A percentile compares a stretch with the other conserved stretches of the same genome.
phyloP scores from a whole-genome alignment of 1,284 basidiomycete genomes.

The Gymnopus androsaceus region DNA sequence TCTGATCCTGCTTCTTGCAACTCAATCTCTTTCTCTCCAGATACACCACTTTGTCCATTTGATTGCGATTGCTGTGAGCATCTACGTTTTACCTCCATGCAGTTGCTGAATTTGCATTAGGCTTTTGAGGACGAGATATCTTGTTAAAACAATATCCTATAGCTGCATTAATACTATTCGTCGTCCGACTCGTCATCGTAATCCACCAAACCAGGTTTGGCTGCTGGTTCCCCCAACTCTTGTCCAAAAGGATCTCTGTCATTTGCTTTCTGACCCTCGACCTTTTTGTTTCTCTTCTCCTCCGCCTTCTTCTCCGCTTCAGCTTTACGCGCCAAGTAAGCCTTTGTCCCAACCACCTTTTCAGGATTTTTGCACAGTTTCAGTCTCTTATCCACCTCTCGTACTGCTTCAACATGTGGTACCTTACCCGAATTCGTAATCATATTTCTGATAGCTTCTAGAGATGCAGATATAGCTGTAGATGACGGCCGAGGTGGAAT shows the following conservation, averaged over 20 bases:
- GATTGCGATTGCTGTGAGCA: conserved; percentile 83
- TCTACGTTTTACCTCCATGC: not conserved
- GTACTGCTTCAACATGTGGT: conserved; percentile 80
- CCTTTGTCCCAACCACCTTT: conserved; percentile 84
- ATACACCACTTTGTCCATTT: conserved; percentile 76
- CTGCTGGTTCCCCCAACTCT: conserved; percentile 16
- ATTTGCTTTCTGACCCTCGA: conserved; percentile 51
- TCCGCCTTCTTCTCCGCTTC: conserved; percentile 66
- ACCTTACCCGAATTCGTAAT: conserved; percentile 61
- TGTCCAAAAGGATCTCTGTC: conserved; percentile 68
- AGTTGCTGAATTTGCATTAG: conserved; percentile 28
- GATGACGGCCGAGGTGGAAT: conserved; percentile 17
- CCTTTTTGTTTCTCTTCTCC: conserved; percentile 68
- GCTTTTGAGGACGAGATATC: conserved; percentile 40
- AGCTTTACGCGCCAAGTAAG: conserved; percentile 67
- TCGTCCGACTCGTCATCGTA: conserved; percentile 60
- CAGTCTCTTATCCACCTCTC: conserved; percentile 83
- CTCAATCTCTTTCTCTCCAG: conserved; percentile 36
- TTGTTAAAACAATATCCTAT: not conserved
- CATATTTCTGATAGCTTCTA: conserved; percentile 58
- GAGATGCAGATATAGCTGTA: conserved; percentile 28
- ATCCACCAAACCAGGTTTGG: conserved; percentile 45
- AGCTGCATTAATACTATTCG: conserved; percentile 17
- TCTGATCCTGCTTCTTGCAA: conserved; percentile 16
- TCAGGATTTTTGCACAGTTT: conserved; percentile 91